Evolutionary conservation across 2,329 filamentous ascomycete genomes (phyloP), one percentile per base, ranked within the genome.

Genomic region (Coccinonectria pachysandricola): DNA sequence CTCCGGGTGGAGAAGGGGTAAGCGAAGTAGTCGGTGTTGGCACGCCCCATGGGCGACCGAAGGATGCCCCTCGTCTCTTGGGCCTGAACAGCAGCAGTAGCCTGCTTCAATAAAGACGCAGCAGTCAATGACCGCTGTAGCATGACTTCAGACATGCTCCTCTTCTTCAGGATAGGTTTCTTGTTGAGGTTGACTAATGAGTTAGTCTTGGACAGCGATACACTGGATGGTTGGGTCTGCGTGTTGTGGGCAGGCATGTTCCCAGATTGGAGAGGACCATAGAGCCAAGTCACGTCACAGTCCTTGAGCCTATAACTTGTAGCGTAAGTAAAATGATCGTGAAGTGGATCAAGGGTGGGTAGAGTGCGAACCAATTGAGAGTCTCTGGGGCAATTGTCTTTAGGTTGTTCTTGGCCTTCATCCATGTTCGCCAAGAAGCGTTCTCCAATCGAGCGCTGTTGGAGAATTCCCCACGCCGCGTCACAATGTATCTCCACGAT

Each of bases 391-490:
- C 86, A 12, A 96, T 75, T 0, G 88, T 96, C 50, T 75, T 79
- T 24, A 96, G 64, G 20, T 80, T 75, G 53, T 92, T 80, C 57
- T 93, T 93, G 24, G 81, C 70, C 57, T 96, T 96, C 51, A 84
- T 81, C 91, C 91, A 96, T 1, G 86, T 91, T 50, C 91, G 72
- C 91, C 91, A 98, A 1, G 86, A 94, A 3, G 91, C 91, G 55
- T 98, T 96, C 55, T 96, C 91, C 15, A 96, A 58, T 25, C 91
- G 69, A 17, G 77, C 78, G 18, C 80, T 73, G 52, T 95, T 88
- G 42, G 74, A 76, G 39, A 92, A 92, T 27, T 83, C 71, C 33
- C 75, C 75, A 43, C 79, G 69, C 45, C 84, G 81, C 15, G 81
- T 78, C 10, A 87, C 76, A 43, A 96, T 84, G 50, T 93, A 91